Evolutionary conservation across 2,329 filamentous ascomycete species (phyloP).

Genomic region (Neospermospora avenae): DNA sequence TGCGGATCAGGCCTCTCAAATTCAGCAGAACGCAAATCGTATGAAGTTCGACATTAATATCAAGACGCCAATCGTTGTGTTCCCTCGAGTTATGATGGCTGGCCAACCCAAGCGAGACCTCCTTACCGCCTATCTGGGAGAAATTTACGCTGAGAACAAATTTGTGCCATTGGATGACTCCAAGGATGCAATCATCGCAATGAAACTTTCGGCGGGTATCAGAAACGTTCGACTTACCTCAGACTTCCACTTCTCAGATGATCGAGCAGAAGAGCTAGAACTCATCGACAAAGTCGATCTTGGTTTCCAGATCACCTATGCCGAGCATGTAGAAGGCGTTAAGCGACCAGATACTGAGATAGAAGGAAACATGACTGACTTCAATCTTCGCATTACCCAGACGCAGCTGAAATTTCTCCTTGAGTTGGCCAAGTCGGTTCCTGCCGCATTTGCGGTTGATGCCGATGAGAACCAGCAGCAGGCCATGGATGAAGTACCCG

Average conservation of each 20-base stretch:
- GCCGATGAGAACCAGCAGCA: slow-evolving; percentile 68
- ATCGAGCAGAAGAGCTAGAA: slow-evolving; percentile 78
- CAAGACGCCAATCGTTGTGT: slow-evolving; percentile 94
- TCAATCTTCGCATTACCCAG: slow-evolving; percentile 86
- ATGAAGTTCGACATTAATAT: slow-evolving; percentile 93
- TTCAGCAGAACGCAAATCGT: slow-evolving; percentile 84
- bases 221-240: slow-evolving; percentile 90
- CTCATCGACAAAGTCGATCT: slow-evolving; percentile 97
- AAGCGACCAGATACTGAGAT: slow-evolving; percentile 90
- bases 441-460: slow-evolving; percentile 79
- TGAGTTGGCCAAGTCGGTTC: slow-evolving; percentile 83
- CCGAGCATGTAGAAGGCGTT: slow-evolving; percentile 74
- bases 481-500: slow-evolving; percentile 69
- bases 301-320: slow-evolving; percentile 86
- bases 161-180: slow-evolving; percentile 83
- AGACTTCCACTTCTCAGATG: slow-evolving; percentile 74
- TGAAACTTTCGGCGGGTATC: slow-evolving; percentile 87
- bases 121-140: slow-evolving; percentile 88
- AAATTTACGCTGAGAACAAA: slow-evolving; percentile 94
- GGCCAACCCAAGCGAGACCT: slow-evolving; percentile 72
- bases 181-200: slow-evolving; percentile 69
- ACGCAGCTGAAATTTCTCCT: slow-evolving; percentile 87
- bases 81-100: slow-evolving; percentile 73
- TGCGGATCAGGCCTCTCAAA: slow-evolving; percentile 86
- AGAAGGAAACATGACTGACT: slow-evolving; percentile 85